A percentile compares a stretch with the other conserved stretches of the same genome.
phyloP scores from a whole-genome alignment of 371 early-diverging fungal genomes.

The Gilbertella persicaria region DNA sequence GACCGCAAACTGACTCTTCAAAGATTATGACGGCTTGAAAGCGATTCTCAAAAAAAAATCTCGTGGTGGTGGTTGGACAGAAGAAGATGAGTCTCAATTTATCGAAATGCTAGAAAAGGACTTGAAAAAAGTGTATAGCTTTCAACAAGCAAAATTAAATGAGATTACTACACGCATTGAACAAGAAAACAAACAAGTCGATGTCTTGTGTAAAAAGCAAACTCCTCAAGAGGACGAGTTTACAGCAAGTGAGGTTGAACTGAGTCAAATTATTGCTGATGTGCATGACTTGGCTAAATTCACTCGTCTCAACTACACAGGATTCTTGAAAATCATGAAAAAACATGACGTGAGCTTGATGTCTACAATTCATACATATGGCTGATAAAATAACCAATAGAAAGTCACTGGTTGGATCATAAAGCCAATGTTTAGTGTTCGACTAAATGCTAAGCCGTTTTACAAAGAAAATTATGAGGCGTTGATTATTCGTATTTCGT shows the following conservation, averaged over 20 bases:
- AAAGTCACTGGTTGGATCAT: slow-evolving; percentile 88
- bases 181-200: slow-evolving; percentile 64
- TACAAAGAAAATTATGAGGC: slow-evolving; percentile 91
- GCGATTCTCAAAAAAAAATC: slow-evolving; percentile 66
- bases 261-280: slow-evolving; percentile 82
- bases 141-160: slow-evolving; percentile 85
- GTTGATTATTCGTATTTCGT: slow-evolving; percentile 86
- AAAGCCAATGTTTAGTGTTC: slow-evolving; percentile 86
- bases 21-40: slow-evolving; percentile 83
- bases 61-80: slow-evolving; percentile 51
- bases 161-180: slow-evolving; percentile 84
- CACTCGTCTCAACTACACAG: slow-evolving; percentile 91
- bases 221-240: slow-evolving; percentile 65
- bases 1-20: neutral
- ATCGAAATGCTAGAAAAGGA: slow-evolving; percentile 87
- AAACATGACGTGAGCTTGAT: slow-evolving; percentile 80
- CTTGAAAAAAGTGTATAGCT: slow-evolving; percentile 88
- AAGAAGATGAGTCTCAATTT: slow-evolving; percentile 82
- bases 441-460: slow-evolving; percentile 86
- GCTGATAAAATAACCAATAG: slow-evolving; percentile 10
- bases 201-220: slow-evolving; percentile 61
- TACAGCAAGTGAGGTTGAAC: slow-evolving; percentile 73
- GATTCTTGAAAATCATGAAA: slow-evolving; percentile 93
- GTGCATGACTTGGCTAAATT: slow-evolving; percentile 89
- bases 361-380: neutral